Base-by-base conservation (phyloP, 805 yeast genomes). In the Lachancea meyersii region DNA sequence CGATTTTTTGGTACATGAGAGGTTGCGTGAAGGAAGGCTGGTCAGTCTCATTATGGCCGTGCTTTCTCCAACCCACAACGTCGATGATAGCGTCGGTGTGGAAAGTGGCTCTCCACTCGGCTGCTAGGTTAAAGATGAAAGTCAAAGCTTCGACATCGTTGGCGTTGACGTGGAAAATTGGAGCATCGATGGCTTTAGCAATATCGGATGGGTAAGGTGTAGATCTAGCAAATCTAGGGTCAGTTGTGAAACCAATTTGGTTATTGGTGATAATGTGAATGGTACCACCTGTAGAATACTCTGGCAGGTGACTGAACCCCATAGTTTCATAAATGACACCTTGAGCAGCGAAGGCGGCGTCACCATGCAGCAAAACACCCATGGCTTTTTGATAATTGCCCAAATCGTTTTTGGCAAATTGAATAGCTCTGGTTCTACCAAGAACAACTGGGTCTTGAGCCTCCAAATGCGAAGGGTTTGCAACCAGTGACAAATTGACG, bases 21-120 rank as follows among this genome's bases (percentile, higher is more conserved):
- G 99, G 99, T 71, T 93, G 99, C 35, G 99, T 93, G 78, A 93
- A 93, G 27, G 95, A 74, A 46, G 99, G 99, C 74, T 93, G 99
- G 71, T 93, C 99, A 52, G 97, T 93, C 76, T 93, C 99, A 68
- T 93, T 93, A 76, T 93, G 99, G 65, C 99, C 99, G 66, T 93
- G 79, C 69, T 89, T 91, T 72, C 99, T 82, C 85, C 93, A 93
- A 67, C 98, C 96, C 61, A 93, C 96, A 61, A 93, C 82, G 69
- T 93, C 99, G 60, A 93, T 80, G 58, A 93, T 86, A 45, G 88
- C 97, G 64, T 93, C 98, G 47, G 95, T 76, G 73, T 91, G 91
- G 93, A 86, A 93, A 47, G 86, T 81, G 37, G 93, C 86, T 72
- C 98, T 84, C 95, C 96, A 93, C 70, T 93, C 96, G 47, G 98